Evolutionary conservation across 1,284 basidiomycete species (phyloP).

Genomic region (Quambalaria eucalypti): DNA sequence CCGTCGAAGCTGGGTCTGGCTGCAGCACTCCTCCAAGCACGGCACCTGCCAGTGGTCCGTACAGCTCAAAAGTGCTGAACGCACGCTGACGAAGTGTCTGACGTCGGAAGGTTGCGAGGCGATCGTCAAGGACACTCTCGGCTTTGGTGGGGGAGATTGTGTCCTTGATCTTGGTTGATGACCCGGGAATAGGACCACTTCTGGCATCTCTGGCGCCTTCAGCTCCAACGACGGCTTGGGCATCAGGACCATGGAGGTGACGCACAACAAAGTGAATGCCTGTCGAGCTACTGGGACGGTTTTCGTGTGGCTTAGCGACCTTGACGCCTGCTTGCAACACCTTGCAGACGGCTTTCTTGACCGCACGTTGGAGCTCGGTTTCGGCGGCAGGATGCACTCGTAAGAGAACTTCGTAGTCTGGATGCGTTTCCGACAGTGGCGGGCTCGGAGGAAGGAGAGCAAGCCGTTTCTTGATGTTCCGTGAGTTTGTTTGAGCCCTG

Average conservation of each 20-base stretch:
- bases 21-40: conserved; percentile 27
- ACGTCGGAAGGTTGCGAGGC: neutral
- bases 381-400: conserved; percentile 27
- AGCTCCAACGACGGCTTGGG: neutral
- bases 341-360: conserved; percentile 12
- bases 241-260: neutral
- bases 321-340: conserved; percentile 20
- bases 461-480: neutral
- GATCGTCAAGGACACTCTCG: neutral
- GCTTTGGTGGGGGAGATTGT: neutral
- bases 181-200: neutral
- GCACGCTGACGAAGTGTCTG: conserved; percentile 15
- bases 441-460: neutral
- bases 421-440: neutral
- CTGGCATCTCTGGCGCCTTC: neutral
- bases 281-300: no score
- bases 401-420: conserved; percentile 12
- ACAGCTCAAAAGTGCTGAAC: conserved; percentile 38
- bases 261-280: neutral
- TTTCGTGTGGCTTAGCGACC: conserved; percentile 12
- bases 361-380: conserved; percentile 14
- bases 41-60: conserved; percentile 20
- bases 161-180: neutral
- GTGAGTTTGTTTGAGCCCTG: neutral
- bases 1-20: conserved; percentile 2